Evolutionary conservation across 2,329 filamentous ascomycete species (phyloP), one percentile per base, ranked within the genome.

Genomic region (Ophiocordyceps australis): DNA sequence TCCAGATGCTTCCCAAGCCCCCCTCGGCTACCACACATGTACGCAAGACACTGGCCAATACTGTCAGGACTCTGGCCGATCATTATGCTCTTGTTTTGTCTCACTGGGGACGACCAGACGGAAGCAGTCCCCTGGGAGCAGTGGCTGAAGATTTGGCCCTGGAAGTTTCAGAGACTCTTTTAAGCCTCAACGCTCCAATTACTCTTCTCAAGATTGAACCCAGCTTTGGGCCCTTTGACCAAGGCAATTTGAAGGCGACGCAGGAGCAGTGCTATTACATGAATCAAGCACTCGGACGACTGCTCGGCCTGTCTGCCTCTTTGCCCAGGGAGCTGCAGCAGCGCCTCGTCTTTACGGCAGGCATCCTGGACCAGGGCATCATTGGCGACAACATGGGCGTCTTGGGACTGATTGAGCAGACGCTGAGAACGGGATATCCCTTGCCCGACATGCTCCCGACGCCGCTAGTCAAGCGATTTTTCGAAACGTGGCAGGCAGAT

Each of bases 331-430:
- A 50, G 1, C 43, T 59, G 2, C 57, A 57, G 22, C 34, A 39
- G 2, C 49, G 54, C 0, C 42, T 65, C 1, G 40, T 46, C 0
- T 41, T 34, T 1, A 38, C 43, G 1, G 42, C 45, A 0, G 58
- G 59, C 2, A 37, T 61, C 1, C 35, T 54, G 1, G 52, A 59
- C 17, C 50, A 60, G 11, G 40, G 43, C 2, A 43, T 43, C n/a
- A 53, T 65, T 8, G 57, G 54, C 4, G 59, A 62, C 16, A 33
- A 60, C 26, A 65, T 64, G 60, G 55, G 56, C 1, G 56, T 63
- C 3, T 35, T 65, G 1, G 44, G 42, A 2, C 48, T 63, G 4
- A 37, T 59, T 6, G 56, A 61, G 25, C 57, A 62, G 25, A 42
- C 56, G 3, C 36, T 65, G 10, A 49, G 54, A 13, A 62, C 56